Evolutionary conservation across 495 filamentous ascomycete species (phyloP).

Genomic region (Trichoderma reesei): DNA sequence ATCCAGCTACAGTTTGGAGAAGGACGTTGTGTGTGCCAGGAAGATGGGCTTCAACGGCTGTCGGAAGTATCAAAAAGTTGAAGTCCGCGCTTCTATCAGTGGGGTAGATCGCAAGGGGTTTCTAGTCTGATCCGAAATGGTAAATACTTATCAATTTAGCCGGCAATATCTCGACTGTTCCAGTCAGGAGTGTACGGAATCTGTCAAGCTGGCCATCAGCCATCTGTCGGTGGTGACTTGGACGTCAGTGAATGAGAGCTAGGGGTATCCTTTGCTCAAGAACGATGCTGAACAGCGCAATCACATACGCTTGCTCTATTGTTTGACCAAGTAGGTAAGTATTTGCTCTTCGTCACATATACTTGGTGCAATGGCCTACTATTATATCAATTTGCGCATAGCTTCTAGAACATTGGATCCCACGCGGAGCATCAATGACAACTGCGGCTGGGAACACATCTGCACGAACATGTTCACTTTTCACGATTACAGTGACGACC

Average conservation of each 20-base stretch:
- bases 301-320: conserved; percentile 48
- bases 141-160: conserved; percentile 38
- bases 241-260: conserved; percentile 55
- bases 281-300: conserved; percentile 44
- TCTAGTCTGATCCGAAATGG: conserved; percentile 29
- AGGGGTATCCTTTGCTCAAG: conserved; percentile 45
- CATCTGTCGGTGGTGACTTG: conserved; percentile 51
- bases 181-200: conserved; percentile 46
- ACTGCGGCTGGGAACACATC: conserved; percentile 56
- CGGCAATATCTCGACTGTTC: conserved; percentile 42
- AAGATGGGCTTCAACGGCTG: conserved; percentile 49
- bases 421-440: conserved; percentile 51
- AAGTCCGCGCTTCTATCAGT: conserved; percentile 29
- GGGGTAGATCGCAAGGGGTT: conserved; percentile 27
- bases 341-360: not conserved
- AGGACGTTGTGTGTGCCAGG: conserved; percentile 46
- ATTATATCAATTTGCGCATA: conserved; percentile 9
- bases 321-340: conserved; percentile 45
- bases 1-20: conserved; percentile 40
- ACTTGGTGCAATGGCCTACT: not conserved
- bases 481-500: conserved; percentile 49
- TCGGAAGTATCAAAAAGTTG: conserved; percentile 45
- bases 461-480: conserved; percentile 49
- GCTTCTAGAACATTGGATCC: conserved; percentile 39
- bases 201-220: conserved; percentile 48